Evolutionary conservation across 257 asterid genomes (phyloP).

Genomic region (Capsicum chinense): DNA sequence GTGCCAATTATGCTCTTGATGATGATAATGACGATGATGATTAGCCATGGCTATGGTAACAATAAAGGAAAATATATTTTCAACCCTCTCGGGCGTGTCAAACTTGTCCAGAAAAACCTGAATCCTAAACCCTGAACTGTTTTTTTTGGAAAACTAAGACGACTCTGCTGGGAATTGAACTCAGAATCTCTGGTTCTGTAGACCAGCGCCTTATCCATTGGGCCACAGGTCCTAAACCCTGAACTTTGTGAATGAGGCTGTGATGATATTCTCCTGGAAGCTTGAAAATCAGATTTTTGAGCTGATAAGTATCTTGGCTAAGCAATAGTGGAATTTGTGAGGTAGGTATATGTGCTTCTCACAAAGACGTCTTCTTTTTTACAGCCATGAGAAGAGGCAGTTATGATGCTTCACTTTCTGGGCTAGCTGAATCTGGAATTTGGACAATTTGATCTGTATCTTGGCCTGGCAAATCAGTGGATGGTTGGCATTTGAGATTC

Average conservation of each 20-base stretch:
- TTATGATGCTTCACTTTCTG: neutral
- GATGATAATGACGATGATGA: neutral
- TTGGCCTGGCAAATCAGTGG: conserved; percentile 20
- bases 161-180: conserved; percentile 82
- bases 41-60: neutral
- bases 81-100: neutral
- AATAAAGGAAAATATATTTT: neutral
- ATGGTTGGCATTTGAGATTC: neutral
- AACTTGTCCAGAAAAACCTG: conserved; percentile 5
- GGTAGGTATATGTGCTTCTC: neutral
- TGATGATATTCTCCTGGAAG: conserved; percentile 37
- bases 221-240: conserved; percentile 44
- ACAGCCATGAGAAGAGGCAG: conserved; percentile 20
- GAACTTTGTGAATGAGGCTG: conserved; percentile 29
- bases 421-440: neutral
- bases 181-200: conserved; percentile 99
- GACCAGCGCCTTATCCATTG: conserved; percentile 99
- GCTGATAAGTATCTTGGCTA: conserved; percentile 36
- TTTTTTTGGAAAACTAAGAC: too few relatives aligned
- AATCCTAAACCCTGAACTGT: neutral
- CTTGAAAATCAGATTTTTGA: conserved; percentile 21
- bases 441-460: neutral
- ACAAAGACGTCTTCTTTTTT: neutral
- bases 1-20: neutral
- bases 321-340: conserved; percentile 29